Evolutionary conservation across 108 stramenopile genomes (phyloP).

Genomic region (Skeletonema costatum): DNA sequence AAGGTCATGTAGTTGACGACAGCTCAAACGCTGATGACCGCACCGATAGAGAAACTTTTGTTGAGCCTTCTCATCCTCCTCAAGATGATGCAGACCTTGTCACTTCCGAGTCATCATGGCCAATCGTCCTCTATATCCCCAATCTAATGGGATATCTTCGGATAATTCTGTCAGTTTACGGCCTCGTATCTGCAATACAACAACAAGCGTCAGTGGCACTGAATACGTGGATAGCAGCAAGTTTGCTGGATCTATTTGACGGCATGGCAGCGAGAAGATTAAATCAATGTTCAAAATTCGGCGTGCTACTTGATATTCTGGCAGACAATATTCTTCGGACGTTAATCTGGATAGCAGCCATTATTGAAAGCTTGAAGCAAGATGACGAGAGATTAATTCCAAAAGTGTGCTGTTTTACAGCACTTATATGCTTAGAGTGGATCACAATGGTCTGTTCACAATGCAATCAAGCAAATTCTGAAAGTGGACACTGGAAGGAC

Average conservation of each 20-base stretch:
- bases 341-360: slow-evolving; percentile 55
- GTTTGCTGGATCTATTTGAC: slow-evolving; percentile 59
- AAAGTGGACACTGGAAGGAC: slow-evolving; percentile 33
- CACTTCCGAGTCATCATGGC: slow-evolving; percentile 14
- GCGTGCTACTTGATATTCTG: slow-evolving; percentile 59
- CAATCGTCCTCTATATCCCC: slow-evolving; percentile 55
- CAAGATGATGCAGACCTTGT: not conserved
- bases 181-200: slow-evolving; percentile 26
- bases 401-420: slow-evolving; percentile 2
- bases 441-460: slow-evolving; percentile 59
- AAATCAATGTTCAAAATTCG: slow-evolving; percentile 65
- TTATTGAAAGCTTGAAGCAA: not conserved
- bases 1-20: slow-evolving; percentile 7
- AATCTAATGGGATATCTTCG: slow-evolving; percentile 64
- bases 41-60: not conserved
- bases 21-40: not conserved
- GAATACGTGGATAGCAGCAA: slow-evolving; percentile 50
- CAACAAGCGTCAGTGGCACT: slow-evolving; percentile 32
- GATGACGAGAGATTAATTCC: slow-evolving; percentile 10
- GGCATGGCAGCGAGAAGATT: slow-evolving; percentile 56
- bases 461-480: slow-evolving; percentile 42
- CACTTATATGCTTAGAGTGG: slow-evolving; percentile 65
- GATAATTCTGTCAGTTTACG: slow-evolving; percentile 53
- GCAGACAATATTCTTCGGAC: slow-evolving; percentile 69
- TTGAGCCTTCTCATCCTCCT: not conserved